Conservation (phyloP, 805 yeast species). For the Grigorovia jiainica region DNA sequence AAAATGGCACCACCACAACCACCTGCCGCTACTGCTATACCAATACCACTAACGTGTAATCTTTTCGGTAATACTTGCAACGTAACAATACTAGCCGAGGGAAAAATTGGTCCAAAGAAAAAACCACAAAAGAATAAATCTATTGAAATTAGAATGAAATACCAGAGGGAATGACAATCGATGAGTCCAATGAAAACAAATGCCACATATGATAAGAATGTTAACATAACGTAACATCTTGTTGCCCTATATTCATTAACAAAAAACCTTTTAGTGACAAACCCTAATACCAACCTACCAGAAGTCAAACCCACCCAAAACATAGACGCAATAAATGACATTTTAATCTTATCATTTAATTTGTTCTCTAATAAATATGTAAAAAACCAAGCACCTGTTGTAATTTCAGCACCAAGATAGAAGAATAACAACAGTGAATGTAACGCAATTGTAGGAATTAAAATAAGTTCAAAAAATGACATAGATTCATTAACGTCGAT, state of each 20-base stretch:
- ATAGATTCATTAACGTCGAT: not conserved
- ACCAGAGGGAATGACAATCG: constrained; percentile 8
- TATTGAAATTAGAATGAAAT: constrained; percentile 15
- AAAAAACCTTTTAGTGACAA: constrained; percentile 41
- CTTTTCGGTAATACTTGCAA: constrained; percentile 51
- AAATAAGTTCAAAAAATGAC: constrained; percentile 11
- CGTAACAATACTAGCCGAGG: constrained; percentile 60
- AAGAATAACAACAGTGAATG: constrained; percentile 46
- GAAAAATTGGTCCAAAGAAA: constrained; percentile 62
- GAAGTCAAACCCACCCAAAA: constrained; percentile 64
- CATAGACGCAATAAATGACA: constrained; percentile 59
- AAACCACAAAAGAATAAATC: constrained; percentile 42
- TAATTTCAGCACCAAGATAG: constrained; percentile 62
- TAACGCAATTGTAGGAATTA: constrained; percentile 34
- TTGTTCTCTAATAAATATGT: constrained; percentile 51
- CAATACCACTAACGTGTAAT: constrained; percentile 57
- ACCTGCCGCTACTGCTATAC: constrained; percentile 69
- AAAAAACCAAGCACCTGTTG: constrained; percentile 63
- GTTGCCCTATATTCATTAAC: constrained; percentile 35
- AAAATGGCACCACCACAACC: constrained; percentile 75
- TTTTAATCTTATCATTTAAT: constrained; percentile 34
- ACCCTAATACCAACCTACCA: constrained; percentile 53
- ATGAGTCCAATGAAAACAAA: constrained; percentile 18
- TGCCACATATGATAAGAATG: constrained; percentile 29
- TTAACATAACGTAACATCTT: constrained; percentile 26